phyloP scores from a whole-genome alignment of 306 rosid species.

The Ammopiptanthus mongolicus region DNA sequence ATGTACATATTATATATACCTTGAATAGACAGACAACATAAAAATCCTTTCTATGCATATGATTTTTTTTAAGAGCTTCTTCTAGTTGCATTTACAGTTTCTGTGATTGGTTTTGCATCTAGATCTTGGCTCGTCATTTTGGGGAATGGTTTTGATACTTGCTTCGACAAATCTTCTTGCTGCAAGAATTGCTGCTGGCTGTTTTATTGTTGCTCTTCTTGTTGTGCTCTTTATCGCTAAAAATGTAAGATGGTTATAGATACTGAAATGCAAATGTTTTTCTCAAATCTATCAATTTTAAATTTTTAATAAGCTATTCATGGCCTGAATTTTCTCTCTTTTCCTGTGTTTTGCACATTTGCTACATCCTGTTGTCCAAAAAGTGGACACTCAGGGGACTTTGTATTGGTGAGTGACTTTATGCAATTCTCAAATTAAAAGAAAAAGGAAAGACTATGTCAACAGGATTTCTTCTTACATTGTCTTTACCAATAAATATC shows the following conservation, averaged over 20 bases:
- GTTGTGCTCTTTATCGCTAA: conserved; percentile 83
- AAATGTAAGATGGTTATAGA: conserved; percentile 58
- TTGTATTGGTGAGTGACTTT: conserved; percentile 63
- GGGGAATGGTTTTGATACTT: conserved; percentile 94
- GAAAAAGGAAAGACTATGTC: neutral
- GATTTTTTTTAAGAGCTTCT: conserved; percentile 12
- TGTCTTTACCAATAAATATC: conserved; percentile 29
- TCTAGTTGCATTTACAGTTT: conserved; percentile 22
- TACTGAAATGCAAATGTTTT: neutral
- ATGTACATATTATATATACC: neutral
- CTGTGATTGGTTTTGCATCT: conserved; percentile 24
- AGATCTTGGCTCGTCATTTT: conserved; percentile 97
- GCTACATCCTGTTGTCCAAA: conserved; percentile 5
- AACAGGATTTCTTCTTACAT: conserved; percentile 4
- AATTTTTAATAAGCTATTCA: neutral
- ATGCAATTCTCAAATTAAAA: neutral
- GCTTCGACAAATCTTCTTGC: conserved; percentile 78
- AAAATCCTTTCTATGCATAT: neutral
- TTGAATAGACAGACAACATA: neutral
- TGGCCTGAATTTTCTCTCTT: conserved; percentile 19
- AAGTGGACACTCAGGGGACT: conserved; percentile 99
- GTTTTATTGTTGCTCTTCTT: conserved; percentile 67
- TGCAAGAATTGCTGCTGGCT: conserved; percentile 91
- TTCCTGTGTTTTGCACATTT: neutral
- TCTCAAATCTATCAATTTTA: neutral